These are phyloP conservation scores for Nicotiana knightiana DNA, from an alignment of 257 asterid species.

Conservation along the genomic window DNA sequence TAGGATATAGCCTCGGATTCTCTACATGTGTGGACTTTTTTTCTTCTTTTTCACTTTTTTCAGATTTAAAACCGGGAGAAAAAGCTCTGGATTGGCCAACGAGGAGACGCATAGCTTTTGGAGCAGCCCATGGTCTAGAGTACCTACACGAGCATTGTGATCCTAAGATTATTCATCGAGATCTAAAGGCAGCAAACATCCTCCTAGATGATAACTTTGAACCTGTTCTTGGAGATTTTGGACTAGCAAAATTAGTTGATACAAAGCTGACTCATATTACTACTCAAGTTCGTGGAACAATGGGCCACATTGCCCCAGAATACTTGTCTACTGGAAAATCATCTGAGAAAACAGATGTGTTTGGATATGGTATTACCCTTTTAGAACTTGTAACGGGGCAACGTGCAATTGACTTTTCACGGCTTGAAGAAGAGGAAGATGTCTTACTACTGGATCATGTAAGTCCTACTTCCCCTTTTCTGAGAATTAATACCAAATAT, in stretches of 20 bases:
- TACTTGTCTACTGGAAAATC: conserved; percentile 86
- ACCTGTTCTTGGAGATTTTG: conserved; percentile 89
- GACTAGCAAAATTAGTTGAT: conserved; percentile 76
- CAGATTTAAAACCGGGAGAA: conserved; percentile 79
- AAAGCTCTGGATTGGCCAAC: conserved; percentile 70
- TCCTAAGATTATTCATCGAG: conserved; percentile 86
- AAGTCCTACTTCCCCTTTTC: conserved; percentile 16
- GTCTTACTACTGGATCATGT: conserved; percentile 87
- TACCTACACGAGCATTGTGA: conserved; percentile 88
- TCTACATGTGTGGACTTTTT: neutral
- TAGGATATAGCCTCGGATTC: neutral
- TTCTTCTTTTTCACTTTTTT: neutral
- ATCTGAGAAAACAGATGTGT: conserved; percentile 83
- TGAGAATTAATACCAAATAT: neutral
- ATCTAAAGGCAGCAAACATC: conserved; percentile 88
- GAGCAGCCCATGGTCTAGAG: conserved; percentile 88
- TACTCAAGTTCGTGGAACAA: conserved; percentile 90
- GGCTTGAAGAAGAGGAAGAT: conserved; percentile 93
- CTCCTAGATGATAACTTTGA: conserved; percentile 71
- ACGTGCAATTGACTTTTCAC: conserved; percentile 80
- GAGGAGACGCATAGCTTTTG: conserved; percentile 71
- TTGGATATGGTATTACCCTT: conserved; percentile 87
- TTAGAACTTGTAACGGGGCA: conserved; percentile 86
- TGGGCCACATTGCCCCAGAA: conserved; percentile 97
- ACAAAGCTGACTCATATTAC: conserved; percentile 67